Percentiles rank a stretch among this genome's conserved stretches.
These are phyloP conservation scores for Ophiosphaerella herpotricha DNA, from an alignment of 2,329 filamentous ascomycete species.

Conservation along the genomic window DNA sequence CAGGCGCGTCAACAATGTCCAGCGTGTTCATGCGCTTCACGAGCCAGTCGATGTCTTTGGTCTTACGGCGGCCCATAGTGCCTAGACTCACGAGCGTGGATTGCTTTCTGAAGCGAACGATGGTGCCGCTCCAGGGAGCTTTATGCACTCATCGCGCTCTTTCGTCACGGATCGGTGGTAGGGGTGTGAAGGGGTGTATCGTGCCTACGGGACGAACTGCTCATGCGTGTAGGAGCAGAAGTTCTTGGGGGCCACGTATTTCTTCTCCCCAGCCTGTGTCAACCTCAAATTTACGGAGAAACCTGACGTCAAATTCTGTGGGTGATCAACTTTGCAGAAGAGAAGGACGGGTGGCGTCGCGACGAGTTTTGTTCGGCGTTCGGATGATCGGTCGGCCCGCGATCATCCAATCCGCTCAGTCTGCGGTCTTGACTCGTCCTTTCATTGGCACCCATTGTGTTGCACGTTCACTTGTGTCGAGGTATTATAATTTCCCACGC, in stretches of 20 bases:
- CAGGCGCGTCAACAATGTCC: slow-evolving; percentile 17
- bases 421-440: too few relatives aligned
- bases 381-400: slow-evolving; percentile 5
- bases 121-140: slow-evolving; percentile 41
- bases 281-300: slow-evolving; percentile 62
- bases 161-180: slow-evolving; percentile 14
- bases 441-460: too few relatives aligned
- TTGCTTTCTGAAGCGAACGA: slow-evolving; percentile 29
- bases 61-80: slow-evolving; percentile 25
- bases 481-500: too few relatives aligned
- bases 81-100: slow-evolving; percentile 1
- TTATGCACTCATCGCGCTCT: slow-evolving; percentile 50
- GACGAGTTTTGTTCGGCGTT: slow-evolving; percentile 20
- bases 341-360: slow-evolving; percentile 23
- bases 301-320: slow-evolving; percentile 63
- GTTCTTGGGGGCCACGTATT: slow-evolving; percentile 47
- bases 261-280: slow-evolving; percentile 58
- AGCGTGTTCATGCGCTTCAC: slow-evolving; percentile 32
- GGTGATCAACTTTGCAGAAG: slow-evolving; percentile 44
- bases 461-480: too few relatives aligned
- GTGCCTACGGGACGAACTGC: slow-evolving; percentile 45
- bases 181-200: slow-evolving; percentile 29
- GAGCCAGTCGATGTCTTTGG: slow-evolving; percentile 32
- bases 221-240: slow-evolving; percentile 33
- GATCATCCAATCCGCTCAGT: too few relatives aligned